Evolutionary conservation across 2,329 filamentous ascomycete species (phyloP), one percentile per base, ranked within the genome.

Genomic region (Aureobasidium subglaciale): DNA sequence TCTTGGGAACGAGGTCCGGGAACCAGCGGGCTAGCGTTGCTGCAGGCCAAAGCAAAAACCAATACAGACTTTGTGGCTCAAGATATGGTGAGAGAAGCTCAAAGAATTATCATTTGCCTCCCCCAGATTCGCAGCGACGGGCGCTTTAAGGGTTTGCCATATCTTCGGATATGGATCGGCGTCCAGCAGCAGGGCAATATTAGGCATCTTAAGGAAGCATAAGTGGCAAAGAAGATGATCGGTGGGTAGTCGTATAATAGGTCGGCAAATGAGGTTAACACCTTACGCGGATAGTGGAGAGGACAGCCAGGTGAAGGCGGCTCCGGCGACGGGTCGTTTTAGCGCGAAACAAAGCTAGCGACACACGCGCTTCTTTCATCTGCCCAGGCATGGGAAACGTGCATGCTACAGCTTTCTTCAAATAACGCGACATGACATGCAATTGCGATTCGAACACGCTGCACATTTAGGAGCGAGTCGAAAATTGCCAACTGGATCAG

Each of bases 101-200:
- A 18, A 24, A 34, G 30, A 48, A 34, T 24, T 30, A 20, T 46
- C 16, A 48, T 48, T 48, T 48, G 43, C 43, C 43, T 35, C 43
- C 43, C 18, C 5, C 9, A 24, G 16, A 34, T 48, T 35, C 25
- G 42, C 42, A 35, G 20, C n/a, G 30, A 29, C 29, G 35, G 30
- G 18, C 8, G 10, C 29, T 35, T 20, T 48, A 15, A 18, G 16
- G 16, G 11, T 8, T 24, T 48, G 18, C 30, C 20, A 35, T 48
- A 29, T 35, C 11, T 35, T 25, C 29, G 27, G 20, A 20, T 13
- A 18, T 48, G 9, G 43, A 48, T 48, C 43, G 43, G n/a, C 20
- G 7, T 15, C 8, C 9, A 25, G 9, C 22, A 20, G 43, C 15
- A 48, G 20, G 42, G 29, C 18, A 34, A 29, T 35, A 24, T 18